Percentiles rank a stretch among this genome's conserved stretches.
phyloP scores from a whole-genome alignment of 192 early-diverging fungal species.

The Backusella psychrophila region DNA sequence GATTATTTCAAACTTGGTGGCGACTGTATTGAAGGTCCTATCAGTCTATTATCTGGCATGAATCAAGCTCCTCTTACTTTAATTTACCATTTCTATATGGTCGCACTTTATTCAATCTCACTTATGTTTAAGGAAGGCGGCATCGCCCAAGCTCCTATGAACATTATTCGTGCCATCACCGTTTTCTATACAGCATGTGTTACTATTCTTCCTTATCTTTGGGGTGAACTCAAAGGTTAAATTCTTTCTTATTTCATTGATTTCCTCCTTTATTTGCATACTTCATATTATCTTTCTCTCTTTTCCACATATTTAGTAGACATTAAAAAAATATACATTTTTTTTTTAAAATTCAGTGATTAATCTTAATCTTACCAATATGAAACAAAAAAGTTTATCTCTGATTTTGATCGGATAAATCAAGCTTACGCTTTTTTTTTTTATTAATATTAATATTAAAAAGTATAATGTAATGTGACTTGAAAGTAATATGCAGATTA shows the following conservation, averaged over 20 bases:
- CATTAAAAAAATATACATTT: background rate
- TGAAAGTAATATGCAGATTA: background rate
- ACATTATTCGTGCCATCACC: constrained; percentile 42
- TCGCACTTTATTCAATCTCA: constrained; percentile 71
- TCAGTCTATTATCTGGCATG: constrained; percentile 82
- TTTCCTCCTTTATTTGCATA: background rate
- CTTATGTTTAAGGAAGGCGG: constrained; percentile 45
- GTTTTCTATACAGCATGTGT: constrained; percentile 54
- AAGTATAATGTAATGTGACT: background rate
- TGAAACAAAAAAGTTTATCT: constrained; percentile 1
- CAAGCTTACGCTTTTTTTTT: background rate
- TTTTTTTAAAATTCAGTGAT: background rate
- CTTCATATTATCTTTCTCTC: background rate
- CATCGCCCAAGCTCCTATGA: constrained; percentile 38
- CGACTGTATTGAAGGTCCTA: constrained; percentile 73
- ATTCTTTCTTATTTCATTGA: background rate
- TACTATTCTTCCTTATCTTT: constrained; percentile 37
- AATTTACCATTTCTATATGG: constrained; percentile 89
- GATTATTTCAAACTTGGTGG: constrained; percentile 85
- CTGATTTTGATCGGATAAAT: background rate
- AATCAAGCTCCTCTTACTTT: constrained; percentile 68
- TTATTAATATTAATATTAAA: background rate
- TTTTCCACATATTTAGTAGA: background rate
- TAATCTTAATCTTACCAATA: background rate
- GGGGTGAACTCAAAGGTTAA: constrained; percentile 24